Conservation (phyloP, 306 rosid species). For the Trifolium repens region DNA sequence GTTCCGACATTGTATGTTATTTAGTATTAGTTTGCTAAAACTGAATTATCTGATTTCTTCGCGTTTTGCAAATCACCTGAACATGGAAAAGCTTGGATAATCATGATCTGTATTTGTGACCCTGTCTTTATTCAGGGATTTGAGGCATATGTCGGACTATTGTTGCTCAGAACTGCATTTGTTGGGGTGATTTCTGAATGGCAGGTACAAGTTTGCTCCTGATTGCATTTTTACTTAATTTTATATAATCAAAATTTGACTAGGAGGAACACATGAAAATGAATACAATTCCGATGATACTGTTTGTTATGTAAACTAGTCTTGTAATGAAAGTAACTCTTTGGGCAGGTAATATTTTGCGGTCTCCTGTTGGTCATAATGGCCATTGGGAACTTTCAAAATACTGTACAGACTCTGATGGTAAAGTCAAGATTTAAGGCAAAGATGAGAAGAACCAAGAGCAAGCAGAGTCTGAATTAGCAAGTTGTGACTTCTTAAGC, state of each 20-base stretch:
- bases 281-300: conserved; percentile 6
- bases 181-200: conserved; percentile 78
- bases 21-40: neutral
- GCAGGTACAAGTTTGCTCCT: conserved; percentile 70
- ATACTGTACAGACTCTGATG: conserved; percentile 89
- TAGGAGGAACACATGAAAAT: neutral
- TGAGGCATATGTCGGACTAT: conserved; percentile 90
- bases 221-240: conserved; percentile 28
- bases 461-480: conserved; percentile 79
- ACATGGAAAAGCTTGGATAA: conserved; percentile 8
- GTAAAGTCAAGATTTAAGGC: conserved; percentile 93
- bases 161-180: conserved; percentile 75
- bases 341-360: conserved; percentile 81
- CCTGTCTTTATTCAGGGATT: conserved; percentile 64
- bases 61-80: conserved; percentile 21
- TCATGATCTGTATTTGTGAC: conserved; percentile 35
- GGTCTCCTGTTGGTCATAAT: conserved; percentile 79
- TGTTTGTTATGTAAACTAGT: conserved; percentile 24
- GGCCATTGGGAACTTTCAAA: conserved; percentile 93
- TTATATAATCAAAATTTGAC: neutral
- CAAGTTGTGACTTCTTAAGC: conserved; percentile 35
- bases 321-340: conserved; percentile 34
- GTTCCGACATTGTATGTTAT: neutral
- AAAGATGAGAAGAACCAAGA: conserved; percentile 87
- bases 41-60: conserved; percentile 5